Base-by-base conservation (phyloP, 495 filamentous ascomycete genomes). In the Xylaria longipes region DNA sequence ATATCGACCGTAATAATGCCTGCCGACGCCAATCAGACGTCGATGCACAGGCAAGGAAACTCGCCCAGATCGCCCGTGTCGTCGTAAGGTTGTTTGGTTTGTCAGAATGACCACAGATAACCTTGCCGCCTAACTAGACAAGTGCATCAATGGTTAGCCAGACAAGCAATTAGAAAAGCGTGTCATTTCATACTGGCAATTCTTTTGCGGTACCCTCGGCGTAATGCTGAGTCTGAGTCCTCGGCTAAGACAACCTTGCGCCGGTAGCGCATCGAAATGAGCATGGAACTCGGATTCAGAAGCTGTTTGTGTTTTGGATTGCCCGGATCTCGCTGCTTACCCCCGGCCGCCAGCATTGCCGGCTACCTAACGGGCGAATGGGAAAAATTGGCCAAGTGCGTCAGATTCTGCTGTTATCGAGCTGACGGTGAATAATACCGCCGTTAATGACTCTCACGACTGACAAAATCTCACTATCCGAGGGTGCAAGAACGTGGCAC, bases 401-500 rank as follows among this genome's bases (percentile, higher is more conserved):
- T 52, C 67, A 58, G 56, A 39, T 62, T 35, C 50, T 39, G 56
- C 56, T 27, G 27, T 52, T 22, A 20, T 43, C 25, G 27, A 39
- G 64, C 64, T 66, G 67, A 33, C 22, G 43, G 46, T 48, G 54
- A 45, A 60, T 58, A n/a, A 69, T 27, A 25, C 31, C n/a, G 46
- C 50, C 46, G 31, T 56, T 29, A 31, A 67, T 43, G 65, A 41
- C 65, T 31, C 65, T 62, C 29, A 37, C 31, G 57, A 52, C 43
- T 29, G 33, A 37, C 43, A 27, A 48, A 31, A 68, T n/a, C 35
- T 45, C 25, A 58, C 25, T 58, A 35, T 31, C 56, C 57, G 58
- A 43, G 11, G 58, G 58, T 45, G 25, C 33, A 22, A 52, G 56
- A 52, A 61, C 68, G 68, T 70, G 60, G 68, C 68, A 70, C 58